These are phyloP conservation scores for Fraxinus nigra DNA, from an alignment of 305 asterid genomes.

Conservation along the genomic window DNA sequence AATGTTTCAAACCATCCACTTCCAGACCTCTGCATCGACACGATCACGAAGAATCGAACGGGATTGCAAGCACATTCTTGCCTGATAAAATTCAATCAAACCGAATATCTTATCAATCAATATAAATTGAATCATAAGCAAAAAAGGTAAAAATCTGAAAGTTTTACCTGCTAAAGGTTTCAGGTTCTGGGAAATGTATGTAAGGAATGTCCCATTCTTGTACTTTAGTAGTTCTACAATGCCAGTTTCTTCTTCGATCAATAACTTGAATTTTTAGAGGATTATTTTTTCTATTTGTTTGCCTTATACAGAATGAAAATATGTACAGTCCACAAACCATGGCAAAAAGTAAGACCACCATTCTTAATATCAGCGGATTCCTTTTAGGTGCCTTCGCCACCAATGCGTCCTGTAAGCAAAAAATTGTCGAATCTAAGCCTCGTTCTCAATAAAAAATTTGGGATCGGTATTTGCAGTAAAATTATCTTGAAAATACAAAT, in stretches of 20 bases:
- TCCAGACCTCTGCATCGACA: constrained; percentile 86
- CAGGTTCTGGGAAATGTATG: constrained; percentile 65
- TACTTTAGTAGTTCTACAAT: constrained; percentile 31
- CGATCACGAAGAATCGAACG: constrained; percentile 56
- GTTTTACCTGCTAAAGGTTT: constrained; percentile 59
- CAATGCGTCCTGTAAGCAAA: constrained; percentile 35
- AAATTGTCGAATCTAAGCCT: background rate
- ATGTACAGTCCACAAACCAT: constrained; percentile 52
- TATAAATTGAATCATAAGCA: background rate
- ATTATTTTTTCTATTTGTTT: constrained; percentile 33
- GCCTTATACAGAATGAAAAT: constrained; percentile 46
- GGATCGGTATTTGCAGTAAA: background rate
- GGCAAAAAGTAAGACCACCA: constrained; percentile 45
- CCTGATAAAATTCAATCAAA: constrained; percentile 32
- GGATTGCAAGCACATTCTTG: constrained; percentile 83
- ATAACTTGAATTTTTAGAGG: constrained; percentile 30
- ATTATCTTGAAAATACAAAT: background rate
- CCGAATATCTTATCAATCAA: background rate
- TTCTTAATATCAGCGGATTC: constrained; percentile 46
- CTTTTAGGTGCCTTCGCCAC: constrained; percentile 44
- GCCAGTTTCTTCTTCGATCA: constrained; percentile 23
- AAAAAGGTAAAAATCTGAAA: background rate
- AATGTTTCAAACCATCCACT: constrained; percentile 92
- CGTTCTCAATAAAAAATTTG: background rate
- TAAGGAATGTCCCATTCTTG: constrained; percentile 39